phyloP scores from a whole-genome alignment of 495 filamentous ascomycete species.

The Symbiotaphrina buchneri region DNA sequence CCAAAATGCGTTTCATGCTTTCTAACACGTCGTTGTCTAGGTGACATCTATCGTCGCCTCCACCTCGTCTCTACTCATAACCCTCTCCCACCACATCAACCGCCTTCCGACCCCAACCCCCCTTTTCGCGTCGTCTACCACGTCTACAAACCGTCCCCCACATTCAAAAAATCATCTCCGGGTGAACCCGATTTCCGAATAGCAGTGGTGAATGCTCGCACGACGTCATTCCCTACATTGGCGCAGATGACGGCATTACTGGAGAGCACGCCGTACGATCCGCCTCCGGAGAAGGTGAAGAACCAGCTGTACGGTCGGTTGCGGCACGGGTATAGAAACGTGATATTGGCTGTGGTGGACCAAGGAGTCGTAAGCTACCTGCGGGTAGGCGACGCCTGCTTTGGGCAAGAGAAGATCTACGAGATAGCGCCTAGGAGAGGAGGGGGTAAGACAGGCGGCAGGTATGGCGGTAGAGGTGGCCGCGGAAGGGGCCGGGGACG shows the following conservation, averaged over 20 bases:
- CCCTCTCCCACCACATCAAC: neutral
- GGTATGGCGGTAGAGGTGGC: slow-evolving; percentile 1
- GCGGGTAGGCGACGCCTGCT: slow-evolving; percentile 54
- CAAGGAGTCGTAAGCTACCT: slow-evolving; percentile 77
- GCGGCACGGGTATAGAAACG: slow-evolving; percentile 67
- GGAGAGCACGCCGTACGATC: slow-evolving; percentile 39
- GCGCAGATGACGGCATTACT: slow-evolving; percentile 47
- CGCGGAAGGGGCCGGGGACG: slow-evolving; percentile 4
- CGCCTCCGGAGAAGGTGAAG: slow-evolving; percentile 27
- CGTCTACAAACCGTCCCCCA: slow-evolving; percentile 53
- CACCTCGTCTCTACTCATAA: slow-evolving; percentile 1
- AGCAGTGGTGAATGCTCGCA: slow-evolving; percentile 53
- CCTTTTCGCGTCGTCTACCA: slow-evolving; percentile 55
- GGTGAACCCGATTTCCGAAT: slow-evolving; percentile 63
- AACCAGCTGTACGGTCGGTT: slow-evolving; percentile 40
- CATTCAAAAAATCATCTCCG: slow-evolving; percentile 53
- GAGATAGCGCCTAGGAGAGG: neutral
- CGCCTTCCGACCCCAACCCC: no score
- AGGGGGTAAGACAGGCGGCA: neutral
- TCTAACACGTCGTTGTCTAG: slow-evolving; percentile 35
- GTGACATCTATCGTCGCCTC: slow-evolving; percentile 4
- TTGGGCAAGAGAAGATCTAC: slow-evolving; percentile 24
- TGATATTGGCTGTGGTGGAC: slow-evolving; percentile 73
- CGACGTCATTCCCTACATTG: slow-evolving; percentile 45
- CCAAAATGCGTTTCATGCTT: slow-evolving; percentile 50